A percentile compares a stretch with the other conserved stretches of the same genome.
Evolutionary conservation across 768 basidiomycete species (phyloP).

Genomic region (Agaricus bisporus): DNA sequence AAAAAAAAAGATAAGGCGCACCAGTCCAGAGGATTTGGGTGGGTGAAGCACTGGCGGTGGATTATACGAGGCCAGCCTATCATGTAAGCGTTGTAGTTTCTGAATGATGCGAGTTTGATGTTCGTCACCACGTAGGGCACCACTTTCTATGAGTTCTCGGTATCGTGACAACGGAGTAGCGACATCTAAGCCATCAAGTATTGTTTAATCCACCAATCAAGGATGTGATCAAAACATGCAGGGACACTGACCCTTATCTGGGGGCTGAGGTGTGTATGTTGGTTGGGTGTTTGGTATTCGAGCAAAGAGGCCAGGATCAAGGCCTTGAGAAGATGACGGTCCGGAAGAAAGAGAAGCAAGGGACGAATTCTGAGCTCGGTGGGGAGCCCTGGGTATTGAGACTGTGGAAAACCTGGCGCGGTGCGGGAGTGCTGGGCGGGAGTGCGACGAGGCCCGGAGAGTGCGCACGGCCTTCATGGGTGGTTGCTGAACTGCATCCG

Average conservation of each 20-base stretch:
- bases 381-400: slow-evolving; percentile 1
- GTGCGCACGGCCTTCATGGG: slow-evolving; percentile 27
- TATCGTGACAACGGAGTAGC: slow-evolving; percentile 41
- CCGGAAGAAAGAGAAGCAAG: slow-evolving; percentile 7
- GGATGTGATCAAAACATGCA: background rate
- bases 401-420: slow-evolving; percentile 3
- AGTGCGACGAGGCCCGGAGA: background rate
- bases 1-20: slow-evolving; percentile 20
- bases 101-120: slow-evolving; percentile 83
- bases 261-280: background rate
- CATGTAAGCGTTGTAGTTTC: slow-evolving; percentile 75
- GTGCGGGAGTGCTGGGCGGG: slow-evolving; percentile 3
- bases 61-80: slow-evolving; percentile 61
- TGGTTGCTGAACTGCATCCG: background rate
- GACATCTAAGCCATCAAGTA: slow-evolving; percentile 18
- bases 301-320: background rate
- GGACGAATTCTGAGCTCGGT: slow-evolving; percentile 6
- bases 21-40: slow-evolving; percentile 31
- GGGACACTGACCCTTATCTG: background rate
- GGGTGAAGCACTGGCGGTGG: slow-evolving; percentile 56
- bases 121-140: slow-evolving; percentile 63
- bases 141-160: slow-evolving; percentile 35
- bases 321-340: background rate
- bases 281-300: background rate
- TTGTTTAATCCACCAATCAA: slow-evolving; percentile 2